Conservation (phyloP, 1,139 yeast species). For the Geotrichum fermentans region DNA sequence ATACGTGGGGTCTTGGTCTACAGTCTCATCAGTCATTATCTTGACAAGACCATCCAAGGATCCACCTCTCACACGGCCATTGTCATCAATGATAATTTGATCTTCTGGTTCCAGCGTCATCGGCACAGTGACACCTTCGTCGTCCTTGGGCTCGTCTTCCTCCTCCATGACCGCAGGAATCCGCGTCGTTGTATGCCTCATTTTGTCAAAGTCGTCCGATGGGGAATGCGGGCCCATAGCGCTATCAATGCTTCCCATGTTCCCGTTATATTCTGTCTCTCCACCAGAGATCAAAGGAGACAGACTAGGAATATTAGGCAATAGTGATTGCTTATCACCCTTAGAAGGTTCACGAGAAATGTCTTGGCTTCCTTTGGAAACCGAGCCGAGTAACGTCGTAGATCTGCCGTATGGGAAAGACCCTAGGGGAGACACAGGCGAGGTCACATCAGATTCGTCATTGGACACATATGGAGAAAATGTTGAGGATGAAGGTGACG, state of each 20-base stretch:
- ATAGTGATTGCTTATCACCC: conserved; percentile 5
- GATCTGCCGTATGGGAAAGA: neutral
- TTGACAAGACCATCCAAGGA: conserved; percentile 71
- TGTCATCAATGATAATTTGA: conserved; percentile 43
- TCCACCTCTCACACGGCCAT: conserved; percentile 65
- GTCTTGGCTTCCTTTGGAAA: neutral
- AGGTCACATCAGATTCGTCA: conserved; percentile 3
- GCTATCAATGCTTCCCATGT: conserved; percentile 1
- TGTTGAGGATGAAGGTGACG: conserved; percentile 11
- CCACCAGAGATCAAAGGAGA: conserved; percentile 19
- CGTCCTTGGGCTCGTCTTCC: conserved; percentile 6
- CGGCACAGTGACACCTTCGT: conserved; percentile 8
- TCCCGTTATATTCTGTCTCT: neutral
- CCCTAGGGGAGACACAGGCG: conserved; percentile 3
- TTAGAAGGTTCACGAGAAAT: neutral
- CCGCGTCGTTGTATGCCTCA: neutral
- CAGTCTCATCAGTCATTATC: conserved; percentile 63
- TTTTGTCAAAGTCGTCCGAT: neutral
- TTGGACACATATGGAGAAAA: conserved; percentile 4
- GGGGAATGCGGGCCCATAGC: conserved; percentile 5
- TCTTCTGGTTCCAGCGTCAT: conserved; percentile 20
- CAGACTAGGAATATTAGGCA: conserved; percentile 22
- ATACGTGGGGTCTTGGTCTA: conserved; percentile 62
- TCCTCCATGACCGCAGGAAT: conserved; percentile 6
- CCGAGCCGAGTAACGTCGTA: neutral